phyloP scores from a whole-genome alignment of 73 alveolate species.

The Symbiodinium natans region DNA sequence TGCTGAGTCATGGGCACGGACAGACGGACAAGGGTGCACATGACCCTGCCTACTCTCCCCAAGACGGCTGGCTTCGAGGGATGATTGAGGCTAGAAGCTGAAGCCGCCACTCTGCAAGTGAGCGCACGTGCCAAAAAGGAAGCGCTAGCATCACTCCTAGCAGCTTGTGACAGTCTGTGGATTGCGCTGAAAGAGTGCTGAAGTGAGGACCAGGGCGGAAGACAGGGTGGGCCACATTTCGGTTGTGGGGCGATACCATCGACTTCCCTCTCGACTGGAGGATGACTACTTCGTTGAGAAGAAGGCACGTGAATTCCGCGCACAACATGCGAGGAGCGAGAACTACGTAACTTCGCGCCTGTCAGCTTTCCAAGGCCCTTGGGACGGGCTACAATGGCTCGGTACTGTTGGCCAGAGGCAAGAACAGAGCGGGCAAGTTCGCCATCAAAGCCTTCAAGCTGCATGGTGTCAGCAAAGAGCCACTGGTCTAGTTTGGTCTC shows the following conservation, averaged over 20 bases:
- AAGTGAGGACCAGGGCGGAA: conserved; percentile 62
- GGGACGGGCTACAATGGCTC: conserved; percentile 88
- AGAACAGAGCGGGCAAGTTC: conserved; percentile 52
- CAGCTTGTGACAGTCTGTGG: neutral
- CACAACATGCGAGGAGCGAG: neutral
- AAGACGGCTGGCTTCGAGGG: no score
- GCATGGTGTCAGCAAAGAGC: conserved; percentile 87
- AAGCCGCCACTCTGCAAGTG: no score
- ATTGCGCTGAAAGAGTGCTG: no score
- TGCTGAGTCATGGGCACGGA: no score
- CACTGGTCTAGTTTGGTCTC: neutral
- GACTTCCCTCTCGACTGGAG: conserved; percentile 63
- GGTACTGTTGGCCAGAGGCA: conserved; percentile 68
- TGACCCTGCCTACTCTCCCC: no score
- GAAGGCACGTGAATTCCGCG: neutral
- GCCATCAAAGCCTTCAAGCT: conserved; percentile 84
- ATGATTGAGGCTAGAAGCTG: no score
- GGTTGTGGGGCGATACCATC: conserved; percentile 74
- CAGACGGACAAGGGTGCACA: no score
- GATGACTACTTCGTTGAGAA: conserved; percentile 80
- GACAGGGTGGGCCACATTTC: conserved; percentile 77
- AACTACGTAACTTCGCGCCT: neutral
- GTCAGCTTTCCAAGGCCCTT: conserved; percentile 18
- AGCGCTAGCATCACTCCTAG: no score
- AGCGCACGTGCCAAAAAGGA: no score